A percentile compares a stretch with the other conserved stretches of the same genome.
These are phyloP conservation scores for Rutstroemia sp. DNA, from an alignment of 2,329 filamentous ascomycete species.

Conservation along the genomic window DNA sequence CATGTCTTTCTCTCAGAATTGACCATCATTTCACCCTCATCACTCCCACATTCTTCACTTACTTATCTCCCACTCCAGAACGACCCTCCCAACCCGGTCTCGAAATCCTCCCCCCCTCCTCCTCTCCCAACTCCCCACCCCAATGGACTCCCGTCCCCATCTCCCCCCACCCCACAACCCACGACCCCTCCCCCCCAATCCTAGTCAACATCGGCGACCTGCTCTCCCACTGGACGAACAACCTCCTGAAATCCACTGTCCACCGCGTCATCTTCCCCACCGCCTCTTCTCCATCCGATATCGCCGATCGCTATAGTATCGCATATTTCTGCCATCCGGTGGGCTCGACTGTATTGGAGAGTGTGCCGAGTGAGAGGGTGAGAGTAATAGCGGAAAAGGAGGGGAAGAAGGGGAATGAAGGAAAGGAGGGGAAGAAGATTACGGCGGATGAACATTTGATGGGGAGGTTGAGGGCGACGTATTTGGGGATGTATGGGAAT, in stretches of 20 bases:
- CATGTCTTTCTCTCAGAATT: too few species aligned
- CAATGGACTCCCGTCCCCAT: constrained; percentile 61
- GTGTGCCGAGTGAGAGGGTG: constrained; percentile 55
- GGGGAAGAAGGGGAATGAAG: constrained; percentile 14
- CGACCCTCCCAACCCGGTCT: constrained; percentile 77
- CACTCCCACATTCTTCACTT: too few species aligned
- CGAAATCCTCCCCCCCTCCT: constrained; percentile 61
- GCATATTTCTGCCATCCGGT: constrained; percentile 63
- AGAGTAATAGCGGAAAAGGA: constrained; percentile 30
- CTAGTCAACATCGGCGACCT: constrained; percentile 65
- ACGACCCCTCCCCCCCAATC: constrained; percentile 31
- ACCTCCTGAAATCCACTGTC: constrained; percentile 77
- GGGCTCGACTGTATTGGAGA: constrained; percentile 42
- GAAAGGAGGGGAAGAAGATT: constrained; percentile 40
- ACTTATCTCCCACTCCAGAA: constrained; percentile 30
- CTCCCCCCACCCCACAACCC: constrained; percentile 50
- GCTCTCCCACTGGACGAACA: constrained; percentile 83
- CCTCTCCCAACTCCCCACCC: constrained; percentile 21
- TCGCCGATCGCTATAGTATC: constrained; percentile 51
- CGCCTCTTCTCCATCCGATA: constrained; percentile 6
- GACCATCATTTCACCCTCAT: too few species aligned
- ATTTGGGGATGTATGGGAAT: constrained; percentile 46
- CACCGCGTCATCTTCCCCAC: constrained; percentile 74
- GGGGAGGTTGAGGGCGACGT: constrained; percentile 53
- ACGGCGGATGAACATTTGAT: constrained; percentile 58